Base-by-base conservation (phyloP, 192 early-diverging fungal genomes). In the Glomus cerebriforme region DNA sequence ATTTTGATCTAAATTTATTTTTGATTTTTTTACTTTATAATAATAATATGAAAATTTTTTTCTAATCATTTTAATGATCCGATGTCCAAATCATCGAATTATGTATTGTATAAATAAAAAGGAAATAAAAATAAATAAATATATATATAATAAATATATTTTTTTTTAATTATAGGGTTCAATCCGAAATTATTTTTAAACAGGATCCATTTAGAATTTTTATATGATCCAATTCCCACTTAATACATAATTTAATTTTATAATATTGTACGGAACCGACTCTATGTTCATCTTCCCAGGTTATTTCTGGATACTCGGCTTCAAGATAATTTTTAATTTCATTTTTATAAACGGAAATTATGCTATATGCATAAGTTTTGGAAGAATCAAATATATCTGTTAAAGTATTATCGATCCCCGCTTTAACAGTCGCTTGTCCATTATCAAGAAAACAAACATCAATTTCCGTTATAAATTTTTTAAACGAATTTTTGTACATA, bases 341-440 rank as follows among this genome's bases (percentile, higher is more conserved):
- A 43, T 69, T 29, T 24, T 43, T 69, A 43, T 69, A 69, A 4
- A 69, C 19, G 7, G n/a, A 3, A 35, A 69, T 69, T 22, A 69
- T 69, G 10, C 43, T 26, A 37, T 69, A 69, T 24, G 67, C 67
- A 69, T 69, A 69, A 43, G 22, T 15, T 45, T 69, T 69, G 12
- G 67, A 39, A 12, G 24, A 19, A 26, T 39, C 34, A 43, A 69
- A 69, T 69, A 39, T 22, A 43, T 69, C 37, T 10, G 35, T n/a
- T 43, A 69, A 43, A 37, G 19, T 43, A 19, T 32, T 66, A 69
- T 69, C 15, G 7, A 69, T 34, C 32, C 17, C 24, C 4, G 64
- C 35, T 1, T 69, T 17, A n/a, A 69, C 67, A 3, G 67, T 69
- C 10, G 67, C 67, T 69, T 69, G 67, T 37, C 67, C 67, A 69